Base-by-base conservation (phyloP, 1,139 yeast species). In the Hyphopichia pseudoburtonii region DNA sequence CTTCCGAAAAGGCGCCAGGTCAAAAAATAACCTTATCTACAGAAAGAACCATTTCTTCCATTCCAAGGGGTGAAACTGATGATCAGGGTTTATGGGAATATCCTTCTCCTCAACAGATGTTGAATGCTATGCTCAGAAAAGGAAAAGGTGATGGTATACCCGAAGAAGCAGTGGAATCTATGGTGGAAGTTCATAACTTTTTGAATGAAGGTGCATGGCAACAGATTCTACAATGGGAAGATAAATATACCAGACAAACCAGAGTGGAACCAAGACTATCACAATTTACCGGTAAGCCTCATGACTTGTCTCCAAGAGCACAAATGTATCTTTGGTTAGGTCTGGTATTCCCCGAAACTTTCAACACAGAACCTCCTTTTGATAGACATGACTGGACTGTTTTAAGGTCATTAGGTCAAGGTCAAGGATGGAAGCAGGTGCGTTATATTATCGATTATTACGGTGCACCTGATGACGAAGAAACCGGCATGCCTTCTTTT, bases 381-480 rank as follows among this genome's bases (percentile, higher is more conserved):
- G 99, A 94, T 61, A 80, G 98, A 60, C 99, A 94, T 54, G 99
- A 94, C 63, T 94, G 99, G 99, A 86, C 95, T 3, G 96, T 94
- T 6, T 71, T 90, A 50, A 75, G 99, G 50, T 72, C 68, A 4
- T 64, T 45, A 46, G 90, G 86, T 51, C 41, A 39, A 15, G 72
- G 47, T 60, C 44, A 62, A 28, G 72, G 68, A 4, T 70, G 76
- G 76, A 51, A 57, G 24, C 79, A 64, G 80, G 92, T 60, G 17
- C 76, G 98, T 45, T 94, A 94, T 52, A 95, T 94, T 26, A 89
- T 94, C 52, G 99, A 94, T 60, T 94, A 90, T 62, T 94, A 94
- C 58, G 70, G 81, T 15, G 96, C 96, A 1, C 96, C 96, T 2
- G 96, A 94, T 38, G 97, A 87, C 50, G 90, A 82, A 48, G 83